Conservation (phyloP, 768 basidiomycete genomes). For the Tylopilus vinaceipallidus region DNA sequence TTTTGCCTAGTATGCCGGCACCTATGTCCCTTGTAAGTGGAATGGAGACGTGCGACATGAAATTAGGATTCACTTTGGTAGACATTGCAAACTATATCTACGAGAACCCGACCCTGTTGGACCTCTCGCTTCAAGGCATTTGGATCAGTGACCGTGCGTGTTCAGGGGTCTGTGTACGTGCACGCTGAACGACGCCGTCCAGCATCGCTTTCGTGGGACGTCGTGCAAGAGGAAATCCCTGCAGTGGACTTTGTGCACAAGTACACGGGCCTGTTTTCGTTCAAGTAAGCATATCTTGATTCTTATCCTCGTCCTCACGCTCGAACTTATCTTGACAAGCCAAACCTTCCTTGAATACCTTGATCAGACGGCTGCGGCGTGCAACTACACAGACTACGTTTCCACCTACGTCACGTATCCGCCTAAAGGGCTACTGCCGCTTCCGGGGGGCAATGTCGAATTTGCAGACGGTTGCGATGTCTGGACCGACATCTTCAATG, state of each 20-base stretch:
- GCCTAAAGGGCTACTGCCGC: conserved; percentile 61
- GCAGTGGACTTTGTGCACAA: conserved; percentile 75
- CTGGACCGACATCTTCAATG: conserved; percentile 65
- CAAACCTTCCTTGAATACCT: conserved; percentile 60
- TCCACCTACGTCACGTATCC: conserved; percentile 65
- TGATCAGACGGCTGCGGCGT: conserved; percentile 48
- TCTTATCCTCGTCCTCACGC: not conserved
- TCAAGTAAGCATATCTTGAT: conserved; percentile 50
- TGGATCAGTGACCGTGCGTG: conserved; percentile 71
- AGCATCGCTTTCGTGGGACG: conserved; percentile 60
- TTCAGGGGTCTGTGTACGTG: not conserved
- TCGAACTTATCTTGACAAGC: conserved; percentile 38
- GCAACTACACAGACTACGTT: conserved; percentile 63
- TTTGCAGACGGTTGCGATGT: conserved; percentile 57
- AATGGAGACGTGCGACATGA: not conserved
- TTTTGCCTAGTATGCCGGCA: conserved; percentile 62
- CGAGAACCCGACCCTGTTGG: conserved; percentile 48
- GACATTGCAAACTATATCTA: conserved; percentile 78
- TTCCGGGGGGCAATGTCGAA: conserved; percentile 56
- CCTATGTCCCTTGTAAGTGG: conserved; percentile 56
- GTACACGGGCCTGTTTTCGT: conserved; percentile 64
- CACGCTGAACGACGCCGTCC: not conserved
- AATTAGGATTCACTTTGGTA: conserved; percentile 21
- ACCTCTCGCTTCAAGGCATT: conserved; percentile 62
- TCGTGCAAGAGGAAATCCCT: conserved; percentile 68